Evolutionary conservation across 2,329 filamentous ascomycete species (phyloP).

Genomic region (Chrysoporthe puriensis): DNA sequence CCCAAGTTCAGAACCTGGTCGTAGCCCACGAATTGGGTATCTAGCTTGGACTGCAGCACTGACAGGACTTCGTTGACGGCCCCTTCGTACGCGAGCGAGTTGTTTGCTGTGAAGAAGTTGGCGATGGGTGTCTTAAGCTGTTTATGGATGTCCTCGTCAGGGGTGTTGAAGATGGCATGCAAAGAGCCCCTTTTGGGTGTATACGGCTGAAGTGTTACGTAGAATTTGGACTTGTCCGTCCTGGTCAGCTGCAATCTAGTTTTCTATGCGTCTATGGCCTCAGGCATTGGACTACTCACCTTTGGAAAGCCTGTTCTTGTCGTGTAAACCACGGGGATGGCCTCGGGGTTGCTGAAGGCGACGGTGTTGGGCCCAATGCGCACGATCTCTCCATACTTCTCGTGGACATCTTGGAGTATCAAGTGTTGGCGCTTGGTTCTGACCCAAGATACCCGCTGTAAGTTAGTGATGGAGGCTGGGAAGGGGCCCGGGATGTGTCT

Average conservation of each 20-base stretch:
- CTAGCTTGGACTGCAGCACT: slow-evolving; percentile 29
- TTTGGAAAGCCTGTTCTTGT: slow-evolving; percentile 33
- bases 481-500: slow-evolving; percentile 33
- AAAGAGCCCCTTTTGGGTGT: slow-evolving; percentile 29
- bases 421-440: slow-evolving; percentile 29
- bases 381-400: slow-evolving; percentile 50
- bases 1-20: slow-evolving; percentile 44
- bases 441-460: slow-evolving; percentile 32
- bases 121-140: slow-evolving; percentile 35
- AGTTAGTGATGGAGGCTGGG: slow-evolving; percentile 30
- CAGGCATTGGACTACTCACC: slow-evolving; percentile 14
- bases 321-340: slow-evolving; percentile 31
- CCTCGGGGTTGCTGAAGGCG: slow-evolving; percentile 46
- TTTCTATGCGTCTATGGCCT: too few relatives aligned
- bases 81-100: slow-evolving; percentile 31
- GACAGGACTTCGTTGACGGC: slow-evolving; percentile 32
- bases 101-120: slow-evolving; percentile 33
- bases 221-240: slow-evolving; percentile 30
- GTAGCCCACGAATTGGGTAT: slow-evolving; percentile 24
- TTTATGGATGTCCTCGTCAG: slow-evolving; percentile 38
- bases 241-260: too few relatives aligned
- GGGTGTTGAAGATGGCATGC: slow-evolving; percentile 38
- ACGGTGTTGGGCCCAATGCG: slow-evolving; percentile 54
- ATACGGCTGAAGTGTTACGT: slow-evolving; percentile 34
- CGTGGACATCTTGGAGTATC: slow-evolving; percentile 39